Evolutionary conservation across 75 land plant species (phyloP).

Genomic region (Pseudotsuga menziesii): DNA sequence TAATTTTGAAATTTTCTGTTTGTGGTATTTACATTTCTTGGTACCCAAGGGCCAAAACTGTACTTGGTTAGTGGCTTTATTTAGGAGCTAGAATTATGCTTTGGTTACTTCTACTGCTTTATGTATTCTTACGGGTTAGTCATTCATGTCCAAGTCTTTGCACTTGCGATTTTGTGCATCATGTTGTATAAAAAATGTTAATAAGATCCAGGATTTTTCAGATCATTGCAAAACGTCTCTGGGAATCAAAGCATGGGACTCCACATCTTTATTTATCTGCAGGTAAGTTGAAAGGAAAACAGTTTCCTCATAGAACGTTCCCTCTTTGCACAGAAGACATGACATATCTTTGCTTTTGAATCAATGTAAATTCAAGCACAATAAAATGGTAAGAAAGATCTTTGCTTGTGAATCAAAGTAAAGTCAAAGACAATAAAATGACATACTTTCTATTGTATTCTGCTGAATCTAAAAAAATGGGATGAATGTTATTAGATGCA

Average conservation of each 20-base stretch:
- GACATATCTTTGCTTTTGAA: not conserved
- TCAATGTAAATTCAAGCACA: not conserved
- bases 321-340: not conserved
- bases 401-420: not conserved
- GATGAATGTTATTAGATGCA: constrained; percentile 55
- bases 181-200: not conserved
- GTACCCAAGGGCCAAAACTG: not conserved
- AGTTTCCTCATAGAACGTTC: not conserved
- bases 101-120: too few species aligned
- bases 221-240: constrained; percentile 86
- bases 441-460: not conserved
- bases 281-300: constrained; percentile 38
- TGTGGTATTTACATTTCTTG: not conserved
- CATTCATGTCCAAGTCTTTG: not conserved
- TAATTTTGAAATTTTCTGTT: not conserved
- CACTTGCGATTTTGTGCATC: not conserved
- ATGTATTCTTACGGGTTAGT: too few species aligned
- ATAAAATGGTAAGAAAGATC: not conserved
- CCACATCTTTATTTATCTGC: constrained; percentile 87
- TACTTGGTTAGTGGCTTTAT: not conserved
- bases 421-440: not conserved
- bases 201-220: constrained; percentile 23
- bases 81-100: not conserved
- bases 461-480: constrained; percentile 4
- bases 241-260: constrained; percentile 84